phyloP scores from a whole-genome alignment of 2,329 filamentous ascomycete genomes.

The Ilyonectria destructans region DNA sequence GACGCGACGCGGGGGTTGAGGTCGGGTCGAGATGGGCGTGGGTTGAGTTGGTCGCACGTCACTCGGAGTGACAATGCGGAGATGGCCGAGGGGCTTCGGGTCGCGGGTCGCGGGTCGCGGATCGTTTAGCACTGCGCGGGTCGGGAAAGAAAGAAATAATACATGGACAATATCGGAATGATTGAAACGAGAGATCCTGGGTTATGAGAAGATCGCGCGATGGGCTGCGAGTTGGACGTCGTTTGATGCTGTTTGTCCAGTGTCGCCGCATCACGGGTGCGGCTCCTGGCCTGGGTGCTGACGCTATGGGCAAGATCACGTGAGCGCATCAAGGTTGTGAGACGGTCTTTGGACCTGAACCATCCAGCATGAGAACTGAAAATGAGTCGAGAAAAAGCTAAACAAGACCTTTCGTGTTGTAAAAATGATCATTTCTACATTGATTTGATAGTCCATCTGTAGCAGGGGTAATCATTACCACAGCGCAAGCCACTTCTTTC shows the following conservation, averaged over 20 bases:
- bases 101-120: slow-evolving; percentile 38
- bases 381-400: not conserved
- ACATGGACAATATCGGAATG: slow-evolving; percentile 29
- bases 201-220: slow-evolving; percentile 19
- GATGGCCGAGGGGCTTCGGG: slow-evolving; percentile 38
- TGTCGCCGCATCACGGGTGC: slow-evolving; percentile 48
- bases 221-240: slow-evolving; percentile 33
- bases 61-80: slow-evolving; percentile 42
- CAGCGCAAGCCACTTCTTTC: not conserved
- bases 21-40: slow-evolving; percentile 26
- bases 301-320: slow-evolving; percentile 42
- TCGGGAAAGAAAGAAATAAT: slow-evolving; percentile 32
- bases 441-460: too few species aligned
- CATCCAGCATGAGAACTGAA: not conserved
- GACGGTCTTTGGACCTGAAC: not conserved
- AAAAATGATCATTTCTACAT: too few species aligned
- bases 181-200: slow-evolving; percentile 15
- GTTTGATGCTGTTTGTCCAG: slow-evolving; percentile 44
- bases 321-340: slow-evolving; percentile 28
- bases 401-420: not conserved
- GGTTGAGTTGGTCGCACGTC: slow-evolving; percentile 42
- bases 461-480: not conserved
- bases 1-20: slow-evolving; percentile 32
- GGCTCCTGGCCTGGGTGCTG: slow-evolving; percentile 44
- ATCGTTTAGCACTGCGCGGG: slow-evolving; percentile 38